Base-by-base conservation (phyloP, 495 filamentous ascomycete genomes). In the Penicillium verhagenii region DNA sequence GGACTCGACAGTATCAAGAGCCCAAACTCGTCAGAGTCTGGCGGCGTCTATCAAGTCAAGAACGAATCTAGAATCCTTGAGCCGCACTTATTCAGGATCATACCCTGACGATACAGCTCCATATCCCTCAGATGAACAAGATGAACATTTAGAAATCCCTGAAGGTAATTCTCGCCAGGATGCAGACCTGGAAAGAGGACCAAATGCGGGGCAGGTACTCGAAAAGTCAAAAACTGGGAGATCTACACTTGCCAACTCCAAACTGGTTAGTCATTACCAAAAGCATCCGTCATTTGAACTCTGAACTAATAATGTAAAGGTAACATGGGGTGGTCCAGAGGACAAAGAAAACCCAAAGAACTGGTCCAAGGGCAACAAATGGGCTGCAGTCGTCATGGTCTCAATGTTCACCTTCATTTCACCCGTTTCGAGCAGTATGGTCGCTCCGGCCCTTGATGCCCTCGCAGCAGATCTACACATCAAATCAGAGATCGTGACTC, bases 381-480 rank as follows among this genome's bases (percentile, higher is more conserved):
- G 88, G 88, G 71, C 76, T 0, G 81, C 82, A 2, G 84, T 82
- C 0, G 56, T 79, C 24, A 73, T 79, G 18, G 77, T 81, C 20
- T 84, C 84, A 0, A 72, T 73, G 16, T 87, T 85, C 65, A 90
- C 86, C 0, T 83, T 92, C 54, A 87, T 93, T 50, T 89, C 88
- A 0, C 87, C 89, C 0, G 77, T 86, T 10, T 82, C 83, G 1
- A 86, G 82, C 4, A 84, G 84, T 10, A 90, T 93, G 80, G 80
- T 92, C 6, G 85, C 89, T 0, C 90, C 90, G 0, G 84, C 84
- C 0, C 63, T 91, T 7, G 55, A 63, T 6, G 56, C 75, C 0
- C 80, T 91, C 29, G 71, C 76, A 37, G 55, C 61, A 2, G 87
- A 92, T 11, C 76, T 93, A 25, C 58, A 80, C 16, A 86, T 92